Evolutionary conservation across 164 flowering plant genomes (phyloP).

Genomic region (Saururus chinensis): DNA sequence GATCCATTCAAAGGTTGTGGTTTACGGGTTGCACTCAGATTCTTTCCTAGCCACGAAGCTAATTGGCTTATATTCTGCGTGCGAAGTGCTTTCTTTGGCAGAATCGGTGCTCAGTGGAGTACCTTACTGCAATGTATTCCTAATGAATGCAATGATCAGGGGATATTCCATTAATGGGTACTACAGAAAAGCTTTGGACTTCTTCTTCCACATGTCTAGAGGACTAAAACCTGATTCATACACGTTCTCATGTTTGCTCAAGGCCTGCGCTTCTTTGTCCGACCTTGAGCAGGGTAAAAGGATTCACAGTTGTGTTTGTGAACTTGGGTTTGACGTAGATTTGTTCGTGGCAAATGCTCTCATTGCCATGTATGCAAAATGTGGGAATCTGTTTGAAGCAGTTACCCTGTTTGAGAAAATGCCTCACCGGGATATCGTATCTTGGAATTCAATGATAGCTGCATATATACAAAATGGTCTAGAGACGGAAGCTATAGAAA

Average conservation of each 20-base stretch:
- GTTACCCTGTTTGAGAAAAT: slow-evolving; percentile 18
- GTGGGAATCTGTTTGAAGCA: slow-evolving; percentile 10
- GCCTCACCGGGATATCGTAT: slow-evolving; percentile 18
- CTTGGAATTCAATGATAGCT: slow-evolving; percentile 22
- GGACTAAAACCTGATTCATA: slow-evolving; percentile 21
- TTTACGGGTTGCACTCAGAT: slow-evolving; percentile 13
- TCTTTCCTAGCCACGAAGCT: slow-evolving; percentile 21
- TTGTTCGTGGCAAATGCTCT: slow-evolving; percentile 18
- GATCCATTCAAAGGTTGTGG: slow-evolving; percentile 19
- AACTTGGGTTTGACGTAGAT: too few relatives aligned
- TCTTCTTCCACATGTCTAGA: slow-evolving; percentile 9
- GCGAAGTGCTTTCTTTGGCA: slow-evolving; percentile 8
- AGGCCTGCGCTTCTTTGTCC: slow-evolving; percentile 15
- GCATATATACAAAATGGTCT: slow-evolving; percentile 15
- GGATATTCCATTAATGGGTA: slow-evolving; percentile 18
- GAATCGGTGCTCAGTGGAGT: slow-evolving; percentile 8
- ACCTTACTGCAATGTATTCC: slow-evolving; percentile 9
- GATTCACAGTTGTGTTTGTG: too few relatives aligned
- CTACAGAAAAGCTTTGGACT: slow-evolving; percentile 16
- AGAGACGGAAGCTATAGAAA: slow-evolving; percentile 15
- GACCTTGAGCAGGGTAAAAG: slow-evolving; percentile 13
- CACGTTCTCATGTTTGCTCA: slow-evolving; percentile 19
- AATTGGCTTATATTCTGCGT: slow-evolving; percentile 12
- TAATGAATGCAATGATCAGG: slow-evolving; percentile 24
- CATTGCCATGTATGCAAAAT: slow-evolving; percentile 20